phyloP scores from a whole-genome alignment of 2,329 filamentous ascomycete species.

The Claviceps sp. region DNA sequence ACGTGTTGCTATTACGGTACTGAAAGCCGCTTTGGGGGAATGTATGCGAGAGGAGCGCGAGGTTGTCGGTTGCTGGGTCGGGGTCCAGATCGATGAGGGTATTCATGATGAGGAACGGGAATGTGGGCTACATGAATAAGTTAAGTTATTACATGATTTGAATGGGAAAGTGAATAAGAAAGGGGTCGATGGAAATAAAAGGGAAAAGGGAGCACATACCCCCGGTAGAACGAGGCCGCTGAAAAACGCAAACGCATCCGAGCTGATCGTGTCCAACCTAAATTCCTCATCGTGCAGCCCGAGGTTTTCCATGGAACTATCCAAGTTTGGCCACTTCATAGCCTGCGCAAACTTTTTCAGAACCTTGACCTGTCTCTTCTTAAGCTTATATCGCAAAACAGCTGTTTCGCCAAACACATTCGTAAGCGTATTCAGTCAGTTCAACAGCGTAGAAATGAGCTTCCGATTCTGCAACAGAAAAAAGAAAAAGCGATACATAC shows the following conservation, averaged over 20 bases:
- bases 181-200: not conserved
- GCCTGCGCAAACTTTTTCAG: conserved; percentile 54
- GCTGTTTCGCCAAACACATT: conserved; percentile 21
- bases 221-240: conserved; percentile 61
- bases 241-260: conserved; percentile 66
- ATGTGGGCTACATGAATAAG: conserved; percentile 30
- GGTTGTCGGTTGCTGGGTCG: conserved; percentile 49
- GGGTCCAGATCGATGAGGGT: conserved; percentile 62
- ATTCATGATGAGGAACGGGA: conserved; percentile 69
- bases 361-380: conserved; percentile 55
- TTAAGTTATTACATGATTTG: not conserved
- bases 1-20: conserved; percentile 60
- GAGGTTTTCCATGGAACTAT: conserved; percentile 48
- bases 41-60: conserved; percentile 55
- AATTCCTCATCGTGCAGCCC: conserved; percentile 45
- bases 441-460: too few species aligned
- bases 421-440: too few species aligned
- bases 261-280: conserved; percentile 46
- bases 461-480: not conserved
- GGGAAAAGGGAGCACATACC: conserved; percentile 24
- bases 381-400: conserved; percentile 49
- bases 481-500: conserved; percentile 18
- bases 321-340: conserved; percentile 67
- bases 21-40: conserved; percentile 61
- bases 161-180: not conserved